Percentiles rank a stretch among this genome's conserved stretches.
Conservation (phyloP, 1,139 yeast species). For the Taphrina wiesneri region DNA sequence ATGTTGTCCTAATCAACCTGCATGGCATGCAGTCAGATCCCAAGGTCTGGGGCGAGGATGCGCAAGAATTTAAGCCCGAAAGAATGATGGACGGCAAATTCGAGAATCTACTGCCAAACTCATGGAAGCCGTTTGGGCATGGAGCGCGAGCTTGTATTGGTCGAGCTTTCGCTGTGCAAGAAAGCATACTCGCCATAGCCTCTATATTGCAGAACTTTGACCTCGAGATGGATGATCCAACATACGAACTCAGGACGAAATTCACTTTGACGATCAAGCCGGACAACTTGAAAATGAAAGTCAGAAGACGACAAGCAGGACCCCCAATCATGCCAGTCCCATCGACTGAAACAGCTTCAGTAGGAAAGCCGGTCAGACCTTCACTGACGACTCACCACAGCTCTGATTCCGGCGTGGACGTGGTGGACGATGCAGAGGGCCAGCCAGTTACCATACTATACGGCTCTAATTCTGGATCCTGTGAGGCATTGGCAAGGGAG, state of each 20-base stretch:
- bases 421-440: slow-evolving; percentile 5
- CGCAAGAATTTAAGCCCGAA: slow-evolving; percentile 32
- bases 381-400: not conserved
- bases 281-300: slow-evolving; percentile 25
- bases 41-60: slow-evolving; percentile 24
- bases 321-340: slow-evolving; percentile 30
- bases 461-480: slow-evolving; percentile 34
- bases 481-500: slow-evolving; percentile 31
- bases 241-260: slow-evolving; percentile 22
- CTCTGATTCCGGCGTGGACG: slow-evolving; percentile 23
- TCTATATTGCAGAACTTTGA: slow-evolving; percentile 30
- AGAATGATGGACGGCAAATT: slow-evolving; percentile 32
- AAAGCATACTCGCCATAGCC: slow-evolving; percentile 32
- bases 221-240: slow-evolving; percentile 30
- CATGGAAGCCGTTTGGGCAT: slow-evolving; percentile 33
- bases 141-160: slow-evolving; percentile 35
- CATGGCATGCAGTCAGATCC: slow-evolving; percentile 30
- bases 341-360: slow-evolving; percentile 9
- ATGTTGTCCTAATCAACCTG: slow-evolving; percentile 22
- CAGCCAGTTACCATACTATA: slow-evolving; percentile 17
- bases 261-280: slow-evolving; percentile 33
- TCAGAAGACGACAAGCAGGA: slow-evolving; percentile 26
- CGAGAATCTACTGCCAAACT: slow-evolving; percentile 23
- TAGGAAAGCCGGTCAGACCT: not conserved
- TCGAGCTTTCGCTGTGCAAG: slow-evolving; percentile 34